Conservation (phyloP, 2,329 filamentous ascomycete genomes). For the Escovopsis sp. region DNA sequence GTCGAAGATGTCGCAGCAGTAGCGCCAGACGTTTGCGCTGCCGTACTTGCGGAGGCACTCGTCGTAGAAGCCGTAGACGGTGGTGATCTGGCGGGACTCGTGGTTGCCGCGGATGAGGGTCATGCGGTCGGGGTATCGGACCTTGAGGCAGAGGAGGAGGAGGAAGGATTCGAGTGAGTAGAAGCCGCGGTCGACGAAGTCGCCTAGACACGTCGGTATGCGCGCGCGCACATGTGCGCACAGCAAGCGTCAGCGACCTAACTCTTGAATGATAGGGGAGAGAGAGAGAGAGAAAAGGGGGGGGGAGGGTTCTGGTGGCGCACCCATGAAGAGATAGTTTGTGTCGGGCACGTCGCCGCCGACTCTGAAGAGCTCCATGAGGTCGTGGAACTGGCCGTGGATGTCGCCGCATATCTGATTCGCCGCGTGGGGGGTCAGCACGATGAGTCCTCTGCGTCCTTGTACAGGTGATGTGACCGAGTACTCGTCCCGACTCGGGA, state of each 20-base stretch:
- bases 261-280: too few species aligned
- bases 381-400: constrained; percentile 88
- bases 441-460: constrained; percentile 3
- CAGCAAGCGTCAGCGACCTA: too few species aligned
- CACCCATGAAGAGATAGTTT: constrained; percentile 94
- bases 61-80: constrained; percentile 96
- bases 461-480: too few species aligned
- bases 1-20: constrained; percentile 96
- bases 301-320: constrained; percentile 3
- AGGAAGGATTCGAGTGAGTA: constrained; percentile 96
- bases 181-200: constrained; percentile 96
- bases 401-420: constrained; percentile 84
- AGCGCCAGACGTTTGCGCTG: constrained; percentile 90
- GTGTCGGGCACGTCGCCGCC: constrained; percentile 90
- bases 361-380: constrained; percentile 93
- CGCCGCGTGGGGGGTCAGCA: not conserved
- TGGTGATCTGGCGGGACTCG: constrained; percentile 93
- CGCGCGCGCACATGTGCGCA: not conserved
- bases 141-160: constrained; percentile 88
- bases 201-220: constrained; percentile 36
- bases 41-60: constrained; percentile 94
- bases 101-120: constrained; percentile 92
- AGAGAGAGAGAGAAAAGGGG: too few species aligned
- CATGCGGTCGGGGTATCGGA: constrained; percentile 93
- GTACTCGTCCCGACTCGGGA: not conserved